Evolutionary conservation across 2,329 filamentous ascomycete species (phyloP), one percentile per base, ranked within the genome.

Genomic region (Aplosporella prunicola): DNA sequence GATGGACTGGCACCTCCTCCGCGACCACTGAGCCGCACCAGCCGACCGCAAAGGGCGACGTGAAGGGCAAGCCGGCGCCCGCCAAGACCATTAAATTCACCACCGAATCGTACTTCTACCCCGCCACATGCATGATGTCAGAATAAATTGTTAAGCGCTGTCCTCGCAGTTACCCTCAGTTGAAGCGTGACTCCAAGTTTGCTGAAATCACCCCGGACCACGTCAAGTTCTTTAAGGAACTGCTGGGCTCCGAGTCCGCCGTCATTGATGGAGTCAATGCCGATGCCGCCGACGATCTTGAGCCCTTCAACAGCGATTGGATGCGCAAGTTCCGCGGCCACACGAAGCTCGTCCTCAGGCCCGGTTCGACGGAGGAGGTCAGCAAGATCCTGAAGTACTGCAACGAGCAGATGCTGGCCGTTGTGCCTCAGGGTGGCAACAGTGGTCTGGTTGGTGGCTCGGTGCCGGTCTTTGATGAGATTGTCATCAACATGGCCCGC

Each of bases 241-340:
- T 95, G n/a, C 72, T 98, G 22, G 84, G 86, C 39, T 72, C 74
- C 32, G 76, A 80, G 23, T 83, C 82, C 23, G 87, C 86, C 2
- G 71, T 95, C 35, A 76, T 96, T 43, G 88, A 95, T 56, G 85
- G 85, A 34, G 72, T 94, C 38, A 84, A 78, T 3, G 62, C 76
- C 48, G 77, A 88, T 60, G 78, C 78, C 10, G 66, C 71, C 2
- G 82, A 84, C 51, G 91, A 96, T 56, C 72, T 96, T 47, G 85
- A 91, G 57, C 75, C 83, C 6, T 98, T 87, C 72, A 98, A 98
- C 63, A 78, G 80, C 56, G 91, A 98, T 65, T 98, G 93, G 91
- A 95, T 98, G 88, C 80, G 84, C 62, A 98, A 98, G 66, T 98
- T 94, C 67, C 80, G 84, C 43, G 93, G 91, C 20, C 87, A 95